A percentile compares a stretch with the other conserved stretches of the same genome.
Conservation (phyloP, 768 basidiomycete species). For the Mycena haematopus region DNA sequence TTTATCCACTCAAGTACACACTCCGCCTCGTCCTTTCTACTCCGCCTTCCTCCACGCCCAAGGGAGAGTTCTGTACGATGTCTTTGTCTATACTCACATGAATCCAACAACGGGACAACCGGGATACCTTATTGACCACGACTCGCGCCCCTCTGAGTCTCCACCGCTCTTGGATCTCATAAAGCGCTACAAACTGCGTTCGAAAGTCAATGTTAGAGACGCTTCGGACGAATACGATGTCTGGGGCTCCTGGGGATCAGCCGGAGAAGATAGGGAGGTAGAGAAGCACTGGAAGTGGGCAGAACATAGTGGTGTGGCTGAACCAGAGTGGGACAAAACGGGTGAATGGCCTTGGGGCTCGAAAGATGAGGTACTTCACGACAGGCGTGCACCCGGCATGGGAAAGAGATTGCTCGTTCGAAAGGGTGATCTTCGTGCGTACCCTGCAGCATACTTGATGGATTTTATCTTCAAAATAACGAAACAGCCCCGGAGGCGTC, state of each 20-base stretch:
- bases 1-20: conserved; percentile 56
- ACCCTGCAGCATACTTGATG: conserved; percentile 14
- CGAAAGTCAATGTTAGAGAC: conserved; percentile 85
- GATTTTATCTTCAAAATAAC: background rate
- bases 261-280: conserved; percentile 40
- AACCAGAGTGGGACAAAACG: conserved; percentile 70
- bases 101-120: conserved; percentile 45
- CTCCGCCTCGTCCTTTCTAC: conserved; percentile 62
- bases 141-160: conserved; percentile 64
- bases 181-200: conserved; percentile 85
- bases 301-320: conserved; percentile 70
- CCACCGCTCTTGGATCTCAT: conserved; percentile 71
- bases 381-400: conserved; percentile 79
- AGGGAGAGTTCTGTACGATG: conserved; percentile 91
- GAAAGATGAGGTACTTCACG: conserved; percentile 56
- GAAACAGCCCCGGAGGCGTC: conserved; percentile 57
- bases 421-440: conserved; percentile 80
- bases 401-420: conserved; percentile 73
- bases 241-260: conserved; percentile 81
- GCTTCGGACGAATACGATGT: conserved; percentile 80
- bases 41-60: conserved; percentile 82
- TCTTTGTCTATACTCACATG: conserved; percentile 78
- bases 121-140: conserved; percentile 76
- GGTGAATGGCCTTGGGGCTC: conserved; percentile 66
- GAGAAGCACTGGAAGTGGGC: conserved; percentile 56